phyloP scores from a whole-genome alignment of 345 rosid genomes.

The Viola odorata region DNA sequence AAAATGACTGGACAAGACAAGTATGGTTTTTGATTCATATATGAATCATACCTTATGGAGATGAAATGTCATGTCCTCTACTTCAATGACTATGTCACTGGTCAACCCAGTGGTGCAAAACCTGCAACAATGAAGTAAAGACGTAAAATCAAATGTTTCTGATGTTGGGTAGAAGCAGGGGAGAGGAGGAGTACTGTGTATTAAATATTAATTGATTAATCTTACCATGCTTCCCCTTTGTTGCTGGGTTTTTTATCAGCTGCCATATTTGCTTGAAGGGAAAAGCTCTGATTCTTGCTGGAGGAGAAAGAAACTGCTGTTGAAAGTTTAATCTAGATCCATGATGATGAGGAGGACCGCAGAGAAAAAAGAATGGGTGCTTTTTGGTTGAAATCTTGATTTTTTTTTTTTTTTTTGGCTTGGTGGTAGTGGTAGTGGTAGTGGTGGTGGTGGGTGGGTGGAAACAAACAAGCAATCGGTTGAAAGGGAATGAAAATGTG shows the following conservation, averaged over 20 bases:
- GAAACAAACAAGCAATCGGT: not conserved
- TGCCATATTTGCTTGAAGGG: slow-evolving; percentile 36
- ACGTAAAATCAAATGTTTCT: not conserved
- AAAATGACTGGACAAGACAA: not conserved
- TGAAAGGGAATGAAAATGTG: not conserved
- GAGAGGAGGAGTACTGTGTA: not conserved
- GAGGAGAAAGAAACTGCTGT: not conserved
- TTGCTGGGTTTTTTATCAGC: slow-evolving; percentile 49
- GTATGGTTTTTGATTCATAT: no score
- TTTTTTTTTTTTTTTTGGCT: no score
- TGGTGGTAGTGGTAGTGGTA: not conserved
- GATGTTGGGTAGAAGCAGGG: not conserved
- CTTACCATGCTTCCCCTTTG: slow-evolving; percentile 93
- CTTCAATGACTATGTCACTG: slow-evolving; percentile 79
- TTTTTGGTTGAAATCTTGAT: no score
- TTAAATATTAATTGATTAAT: no score
- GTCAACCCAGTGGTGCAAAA: slow-evolving; percentile 90
- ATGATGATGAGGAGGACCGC: not conserved
- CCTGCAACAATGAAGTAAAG: slow-evolving; percentile 35
- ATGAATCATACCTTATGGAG: slow-evolving; percentile 60
- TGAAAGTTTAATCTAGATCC: slow-evolving; percentile 23
- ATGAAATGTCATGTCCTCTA: slow-evolving; percentile 85
- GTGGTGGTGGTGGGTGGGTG: not conserved
- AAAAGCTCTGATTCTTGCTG: not conserved
- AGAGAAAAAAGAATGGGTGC: not conserved